Percentiles rank a stretch among this genome's conserved stretches.
These are phyloP conservation scores for Cubamyces lactineus DNA, from an alignment of 768 basidiomycete genomes.

Conservation along the genomic window DNA sequence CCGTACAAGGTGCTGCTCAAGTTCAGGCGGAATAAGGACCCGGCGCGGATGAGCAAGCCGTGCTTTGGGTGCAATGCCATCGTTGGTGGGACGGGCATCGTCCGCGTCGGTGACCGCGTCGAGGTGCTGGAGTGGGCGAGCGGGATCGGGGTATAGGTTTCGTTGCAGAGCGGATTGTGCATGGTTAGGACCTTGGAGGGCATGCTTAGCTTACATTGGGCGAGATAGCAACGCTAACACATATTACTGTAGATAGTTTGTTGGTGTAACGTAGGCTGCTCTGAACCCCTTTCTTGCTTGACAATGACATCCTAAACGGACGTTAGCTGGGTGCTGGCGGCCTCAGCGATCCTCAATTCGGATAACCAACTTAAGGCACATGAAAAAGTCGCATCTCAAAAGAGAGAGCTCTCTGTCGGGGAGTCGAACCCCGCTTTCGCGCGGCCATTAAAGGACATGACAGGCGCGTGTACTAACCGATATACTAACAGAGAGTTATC, in stretches of 20 bases:
- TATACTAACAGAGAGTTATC: constrained; percentile 20
- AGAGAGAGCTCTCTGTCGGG: constrained; percentile 32
- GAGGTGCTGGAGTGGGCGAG: constrained; percentile 32
- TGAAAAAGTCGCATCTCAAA: no score
- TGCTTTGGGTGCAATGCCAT: constrained; percentile 74
- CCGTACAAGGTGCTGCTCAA: constrained; percentile 78
- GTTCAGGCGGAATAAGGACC: constrained; percentile 65
- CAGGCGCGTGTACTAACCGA: constrained; percentile 23
- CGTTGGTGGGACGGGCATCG: constrained; percentile 50
- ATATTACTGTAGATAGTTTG: no score
- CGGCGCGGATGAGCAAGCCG: constrained; percentile 48
- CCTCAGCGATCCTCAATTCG: no score
- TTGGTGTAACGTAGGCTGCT: no score
- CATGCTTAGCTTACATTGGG: no score
- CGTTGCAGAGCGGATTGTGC: background rate
- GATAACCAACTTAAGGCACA: no score
- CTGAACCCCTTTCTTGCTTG: no score
- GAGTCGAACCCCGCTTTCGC: constrained; percentile 42
- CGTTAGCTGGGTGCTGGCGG: no score
- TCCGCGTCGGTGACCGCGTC: constrained; percentile 66
- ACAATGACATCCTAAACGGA: no score
- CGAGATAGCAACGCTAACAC: no score
- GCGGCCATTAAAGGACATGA: constrained; percentile 20
- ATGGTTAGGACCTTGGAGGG: no score
- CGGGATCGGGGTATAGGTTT: constrained; percentile 22